phyloP scores from a whole-genome alignment of 2,329 filamentous ascomycete genomes.

The Diaporthe eres region DNA sequence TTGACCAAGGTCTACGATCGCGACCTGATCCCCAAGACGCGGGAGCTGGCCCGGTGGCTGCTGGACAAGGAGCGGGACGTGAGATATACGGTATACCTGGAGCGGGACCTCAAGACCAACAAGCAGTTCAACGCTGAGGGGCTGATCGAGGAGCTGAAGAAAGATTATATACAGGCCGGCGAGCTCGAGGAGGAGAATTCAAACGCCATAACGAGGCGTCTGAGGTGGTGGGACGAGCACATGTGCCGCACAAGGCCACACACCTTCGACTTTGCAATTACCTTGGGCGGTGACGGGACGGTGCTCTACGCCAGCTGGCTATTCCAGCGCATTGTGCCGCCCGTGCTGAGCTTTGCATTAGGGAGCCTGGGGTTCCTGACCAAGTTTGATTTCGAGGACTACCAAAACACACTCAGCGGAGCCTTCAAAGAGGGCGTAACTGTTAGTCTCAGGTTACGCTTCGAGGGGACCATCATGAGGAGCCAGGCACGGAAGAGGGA shows the following conservation, averaged over 20 bases:
- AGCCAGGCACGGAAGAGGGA: slow-evolving; percentile 64
- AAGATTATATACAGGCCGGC: slow-evolving; percentile 53
- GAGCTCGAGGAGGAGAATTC: slow-evolving; percentile 53
- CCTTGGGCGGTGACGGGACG: slow-evolving; percentile 94
- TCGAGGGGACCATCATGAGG: slow-evolving; percentile 95
- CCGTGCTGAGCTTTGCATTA: slow-evolving; percentile 90
- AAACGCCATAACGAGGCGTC: slow-evolving; percentile 61
- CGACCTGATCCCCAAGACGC: slow-evolving; percentile 81
- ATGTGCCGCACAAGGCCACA: slow-evolving; percentile 85
- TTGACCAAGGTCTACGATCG: slow-evolving; percentile 94
- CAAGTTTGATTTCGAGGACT: slow-evolving; percentile 91
- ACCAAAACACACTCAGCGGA: slow-evolving; percentile 75
- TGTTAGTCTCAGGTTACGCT: slow-evolving; percentile 87
- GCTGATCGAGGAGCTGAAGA: slow-evolving; percentile 73
- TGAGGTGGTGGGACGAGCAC: slow-evolving; percentile 87
- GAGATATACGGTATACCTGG: slow-evolving; percentile 85
- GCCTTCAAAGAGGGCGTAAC: slow-evolving; percentile 88
- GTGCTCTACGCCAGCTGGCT: slow-evolving; percentile 97
- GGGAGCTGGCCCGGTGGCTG: slow-evolving; percentile 85
- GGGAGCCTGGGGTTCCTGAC: slow-evolving; percentile 96
- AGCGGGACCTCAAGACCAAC: slow-evolving; percentile 80
- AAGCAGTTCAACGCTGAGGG: slow-evolving; percentile 81
- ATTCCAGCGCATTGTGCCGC: slow-evolving; percentile 95
- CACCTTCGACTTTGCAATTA: slow-evolving; percentile 93
- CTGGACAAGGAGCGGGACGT: slow-evolving; percentile 77